phyloP scores from a whole-genome alignment of 345 rosid genomes.

The Eucalyptus marginata region DNA sequence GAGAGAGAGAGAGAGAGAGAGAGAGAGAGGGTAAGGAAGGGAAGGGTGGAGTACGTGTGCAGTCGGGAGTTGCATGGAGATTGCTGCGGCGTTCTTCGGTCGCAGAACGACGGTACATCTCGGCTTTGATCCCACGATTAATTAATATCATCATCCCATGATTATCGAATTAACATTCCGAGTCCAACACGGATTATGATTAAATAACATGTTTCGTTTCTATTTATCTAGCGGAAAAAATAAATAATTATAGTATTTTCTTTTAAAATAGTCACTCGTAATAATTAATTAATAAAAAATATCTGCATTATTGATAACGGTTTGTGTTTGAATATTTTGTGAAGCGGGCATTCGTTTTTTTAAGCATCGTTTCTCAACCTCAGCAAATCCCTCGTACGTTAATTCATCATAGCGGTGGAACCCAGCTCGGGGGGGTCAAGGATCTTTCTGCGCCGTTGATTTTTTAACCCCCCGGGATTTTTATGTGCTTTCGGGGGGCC shows the following conservation, averaged over 20 bases:
- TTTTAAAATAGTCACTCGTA: neutral
- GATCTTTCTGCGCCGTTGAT: neutral
- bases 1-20: too few species aligned
- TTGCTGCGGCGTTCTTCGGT: neutral
- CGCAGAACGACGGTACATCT: neutral
- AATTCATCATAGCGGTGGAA: neutral
- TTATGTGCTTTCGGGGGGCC: too few species aligned
- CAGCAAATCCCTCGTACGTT: neutral
- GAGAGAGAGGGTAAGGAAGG: neutral
- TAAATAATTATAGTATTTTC: too few species aligned
- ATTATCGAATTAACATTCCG: neutral
- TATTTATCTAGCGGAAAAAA: rapidly evolving
- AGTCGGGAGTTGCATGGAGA: conserved; percentile 22
- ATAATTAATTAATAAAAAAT: too few species aligned
- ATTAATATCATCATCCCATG: neutral
- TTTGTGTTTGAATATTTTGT: too few species aligned
- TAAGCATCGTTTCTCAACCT: too few species aligned
- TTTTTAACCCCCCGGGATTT: neutral
- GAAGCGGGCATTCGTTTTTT: too few species aligned
- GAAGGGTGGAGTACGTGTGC: conserved; percentile 27
- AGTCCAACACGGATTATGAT: neutral
- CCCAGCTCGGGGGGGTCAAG: neutral
- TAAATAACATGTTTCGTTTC: too few species aligned
- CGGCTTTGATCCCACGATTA: neutral
- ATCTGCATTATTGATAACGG: rapidly evolving